Evolutionary conservation across 441 rosid species (phyloP).

Genomic region (Erodium moschatum): DNA sequence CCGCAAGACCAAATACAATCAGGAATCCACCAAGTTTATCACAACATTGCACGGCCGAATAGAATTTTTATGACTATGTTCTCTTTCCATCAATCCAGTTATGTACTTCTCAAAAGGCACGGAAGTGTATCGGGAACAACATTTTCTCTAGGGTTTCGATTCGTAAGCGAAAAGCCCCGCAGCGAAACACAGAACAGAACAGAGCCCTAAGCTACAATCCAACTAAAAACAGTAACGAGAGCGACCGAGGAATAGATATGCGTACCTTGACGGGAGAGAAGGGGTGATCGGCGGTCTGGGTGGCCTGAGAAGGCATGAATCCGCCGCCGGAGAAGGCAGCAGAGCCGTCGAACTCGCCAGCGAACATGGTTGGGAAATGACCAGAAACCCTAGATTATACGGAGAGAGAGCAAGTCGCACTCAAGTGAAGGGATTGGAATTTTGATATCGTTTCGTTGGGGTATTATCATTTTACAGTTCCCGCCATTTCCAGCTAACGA

Average conservation of each 20-base stretch:
- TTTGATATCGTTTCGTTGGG: too few relatives aligned
- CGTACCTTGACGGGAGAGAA: constrained; percentile 44
- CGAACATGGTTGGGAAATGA: constrained; percentile 22
- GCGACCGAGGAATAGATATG: too few relatives aligned
- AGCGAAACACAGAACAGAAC: too few relatives aligned
- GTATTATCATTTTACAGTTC: background rate
- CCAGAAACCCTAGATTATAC: background rate
- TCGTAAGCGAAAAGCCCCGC: background rate
- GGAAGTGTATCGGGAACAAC: background rate
- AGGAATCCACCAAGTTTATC: too few relatives aligned
- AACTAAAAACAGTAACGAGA: too few relatives aligned
- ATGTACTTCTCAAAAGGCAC: background rate
- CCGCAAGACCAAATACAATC: too few relatives aligned
- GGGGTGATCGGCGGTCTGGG: constrained; percentile 43
- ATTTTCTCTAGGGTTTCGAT: constrained; percentile 2
- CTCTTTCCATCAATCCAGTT: too few relatives aligned
- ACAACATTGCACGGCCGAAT: too few relatives aligned
- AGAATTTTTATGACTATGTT: too few relatives aligned
- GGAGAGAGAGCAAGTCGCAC: background rate
- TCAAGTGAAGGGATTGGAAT: background rate
- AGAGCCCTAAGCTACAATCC: too few relatives aligned
- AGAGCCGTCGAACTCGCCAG: constrained; percentile 63
- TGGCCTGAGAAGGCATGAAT: constrained; percentile 78
- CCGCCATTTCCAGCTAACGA: background rate
- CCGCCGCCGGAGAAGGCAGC: constrained; percentile 88